These are phyloP conservation scores for Rhytidiadelphus loreus DNA, from an alignment of 225 moss, liverwort and hornwort genomes.

Conservation along the genomic window DNA sequence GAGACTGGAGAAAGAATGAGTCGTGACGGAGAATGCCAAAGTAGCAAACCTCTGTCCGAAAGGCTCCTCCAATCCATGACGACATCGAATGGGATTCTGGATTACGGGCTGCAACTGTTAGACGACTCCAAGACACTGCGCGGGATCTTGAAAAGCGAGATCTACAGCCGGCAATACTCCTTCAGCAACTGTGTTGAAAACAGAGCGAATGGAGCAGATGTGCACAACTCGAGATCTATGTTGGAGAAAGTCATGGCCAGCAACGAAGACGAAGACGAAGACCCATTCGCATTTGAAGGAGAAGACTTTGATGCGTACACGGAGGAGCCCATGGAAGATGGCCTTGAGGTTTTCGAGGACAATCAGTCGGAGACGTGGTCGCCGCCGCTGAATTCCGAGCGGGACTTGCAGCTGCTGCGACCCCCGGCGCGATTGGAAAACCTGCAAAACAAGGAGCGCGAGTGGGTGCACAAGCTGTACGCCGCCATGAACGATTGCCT, in stretches of 20 bases:
- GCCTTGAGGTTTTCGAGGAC: constrained; percentile 9
- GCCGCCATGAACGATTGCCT: constrained; percentile 47
- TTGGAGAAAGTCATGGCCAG: constrained; percentile 2
- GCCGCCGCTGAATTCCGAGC: constrained; percentile 6
- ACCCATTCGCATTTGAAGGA: constrained; percentile 13
- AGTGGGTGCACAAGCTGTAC: constrained; percentile 46
- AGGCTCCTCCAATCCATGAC: constrained; percentile 9
- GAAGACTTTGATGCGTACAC: constrained; percentile 13
- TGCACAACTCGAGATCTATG: background rate
- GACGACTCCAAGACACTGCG: constrained; percentile 18
- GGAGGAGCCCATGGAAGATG: constrained; percentile 14
- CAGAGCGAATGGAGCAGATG: constrained; percentile 13
- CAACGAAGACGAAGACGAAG: background rate
- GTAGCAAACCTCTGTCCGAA: background rate
- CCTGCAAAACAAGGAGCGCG: constrained; percentile 11
- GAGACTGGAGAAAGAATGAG: background rate
- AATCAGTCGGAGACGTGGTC: constrained; percentile 18
- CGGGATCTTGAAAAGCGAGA: constrained; percentile 16
- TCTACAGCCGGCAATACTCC: constrained; percentile 22
- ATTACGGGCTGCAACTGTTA: constrained; percentile 23
- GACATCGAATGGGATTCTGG: constrained; percentile 17
- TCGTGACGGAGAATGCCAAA: background rate
- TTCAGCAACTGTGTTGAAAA: constrained; percentile 4
- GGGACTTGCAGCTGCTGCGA: constrained; percentile 24
- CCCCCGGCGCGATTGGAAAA: constrained; percentile 28